Percentiles rank a stretch among this genome's conserved stretches.
Evolutionary conservation across 2,329 filamentous ascomycete species (phyloP).

Genomic region (Monosporascus sp.): DNA sequence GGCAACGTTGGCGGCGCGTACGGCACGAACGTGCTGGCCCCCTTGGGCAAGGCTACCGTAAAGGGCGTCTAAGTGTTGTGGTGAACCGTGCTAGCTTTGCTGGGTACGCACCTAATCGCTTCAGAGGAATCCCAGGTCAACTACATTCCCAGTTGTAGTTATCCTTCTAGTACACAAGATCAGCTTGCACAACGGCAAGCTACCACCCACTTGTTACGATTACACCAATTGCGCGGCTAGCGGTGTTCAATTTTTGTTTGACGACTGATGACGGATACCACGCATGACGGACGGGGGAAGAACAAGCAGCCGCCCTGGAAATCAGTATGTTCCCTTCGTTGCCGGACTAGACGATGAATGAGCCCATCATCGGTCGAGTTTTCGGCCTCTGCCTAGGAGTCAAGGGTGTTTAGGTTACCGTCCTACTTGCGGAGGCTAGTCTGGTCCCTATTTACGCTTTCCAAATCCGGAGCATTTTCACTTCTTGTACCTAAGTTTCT

Average conservation of each 20-base stretch:
- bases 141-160: slow-evolving; percentile 11
- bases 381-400: slow-evolving; percentile 1
- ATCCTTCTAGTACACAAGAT: slow-evolving; percentile 12
- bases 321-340: slow-evolving; percentile 22
- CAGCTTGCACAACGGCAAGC: slow-evolving; percentile 4
- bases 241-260: not conserved
- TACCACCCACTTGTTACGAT: slow-evolving; percentile 8
- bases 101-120: slow-evolving; percentile 2
- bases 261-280: slow-evolving; percentile 10
- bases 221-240: not conserved
- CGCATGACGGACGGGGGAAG: slow-evolving; percentile 11
- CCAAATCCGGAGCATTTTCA: slow-evolving; percentile 14
- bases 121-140: slow-evolving; percentile 3
- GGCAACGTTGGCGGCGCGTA: slow-evolving; percentile 51
- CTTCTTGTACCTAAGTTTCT: slow-evolving; percentile 20
- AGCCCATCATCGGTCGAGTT: slow-evolving; percentile 5
- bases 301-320: slow-evolving; percentile 7
- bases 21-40: slow-evolving; percentile 42
- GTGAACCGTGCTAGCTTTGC: slow-evolving; percentile 4
- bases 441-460: slow-evolving; percentile 16
- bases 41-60: slow-evolving; percentile 31
- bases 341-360: slow-evolving; percentile 9
- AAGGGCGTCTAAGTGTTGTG: slow-evolving; percentile 2
- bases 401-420: slow-evolving; percentile 4
- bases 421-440: slow-evolving; percentile 5